A percentile compares a stretch with the other conserved stretches of the same genome.
These are phyloP conservation scores for Colletotrichum tropicicola DNA, from an alignment of 2,329 filamentous ascomycete species.

Conservation along the genomic window DNA sequence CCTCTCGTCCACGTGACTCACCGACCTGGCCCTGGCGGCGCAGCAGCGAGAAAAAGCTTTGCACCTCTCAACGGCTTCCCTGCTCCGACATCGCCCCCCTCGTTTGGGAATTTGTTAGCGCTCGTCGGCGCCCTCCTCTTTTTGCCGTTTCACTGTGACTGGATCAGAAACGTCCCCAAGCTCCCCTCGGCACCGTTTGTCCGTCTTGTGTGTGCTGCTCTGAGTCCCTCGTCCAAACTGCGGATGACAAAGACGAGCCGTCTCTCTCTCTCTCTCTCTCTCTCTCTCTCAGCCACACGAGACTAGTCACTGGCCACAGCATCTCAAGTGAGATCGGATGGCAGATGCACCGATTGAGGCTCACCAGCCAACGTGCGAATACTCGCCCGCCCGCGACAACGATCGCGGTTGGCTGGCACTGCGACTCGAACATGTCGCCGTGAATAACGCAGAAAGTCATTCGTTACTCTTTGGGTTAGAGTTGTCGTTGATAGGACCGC, in stretches of 20 bases:
- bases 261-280: too few species aligned
- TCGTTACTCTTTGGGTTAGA: too few species aligned
- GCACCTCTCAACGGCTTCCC: not conserved
- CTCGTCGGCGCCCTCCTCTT: constrained; percentile 2
- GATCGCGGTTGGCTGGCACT: too few species aligned
- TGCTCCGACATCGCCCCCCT: constrained; percentile 24
- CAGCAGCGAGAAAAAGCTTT: not conserved
- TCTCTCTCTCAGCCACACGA: not conserved
- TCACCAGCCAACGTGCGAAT: not conserved
- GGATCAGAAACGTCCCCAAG: not conserved
- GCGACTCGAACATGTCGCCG: too few species aligned
- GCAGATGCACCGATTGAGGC: not conserved
- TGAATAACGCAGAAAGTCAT: too few species aligned
- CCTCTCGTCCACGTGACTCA: constrained; percentile 9
- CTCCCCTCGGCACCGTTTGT: not conserved
- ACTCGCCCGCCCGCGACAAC: not conserved
- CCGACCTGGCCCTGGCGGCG: not conserved
- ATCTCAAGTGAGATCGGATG: constrained; percentile 24
- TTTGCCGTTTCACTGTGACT: constrained; percentile 1
- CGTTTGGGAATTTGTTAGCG: constrained; percentile 5
- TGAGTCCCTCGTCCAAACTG: not conserved
- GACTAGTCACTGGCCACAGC: not conserved
- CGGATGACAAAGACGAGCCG: not conserved
- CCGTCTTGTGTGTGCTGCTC: not conserved
- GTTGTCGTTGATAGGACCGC: too few species aligned